These are phyloP conservation scores for Pythium coloratum DNA, from an alignment of 352 stramenopile genomes.

Conservation along the genomic window DNA sequence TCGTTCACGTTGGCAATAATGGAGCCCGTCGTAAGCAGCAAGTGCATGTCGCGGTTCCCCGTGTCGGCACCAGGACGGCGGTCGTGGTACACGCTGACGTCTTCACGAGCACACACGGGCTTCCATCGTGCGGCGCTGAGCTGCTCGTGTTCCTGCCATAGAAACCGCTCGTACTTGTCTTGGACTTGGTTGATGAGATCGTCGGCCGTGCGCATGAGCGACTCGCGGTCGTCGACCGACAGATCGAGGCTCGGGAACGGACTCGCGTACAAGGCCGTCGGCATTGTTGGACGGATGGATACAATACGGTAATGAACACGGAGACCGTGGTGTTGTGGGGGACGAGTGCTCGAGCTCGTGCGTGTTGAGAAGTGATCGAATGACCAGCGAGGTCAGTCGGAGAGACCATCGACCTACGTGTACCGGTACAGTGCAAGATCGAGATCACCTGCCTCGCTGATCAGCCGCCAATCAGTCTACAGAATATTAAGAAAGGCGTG, in stretches of 20 bases:
- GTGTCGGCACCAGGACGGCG: conserved; percentile 29
- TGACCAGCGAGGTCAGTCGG: no score
- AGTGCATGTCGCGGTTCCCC: conserved; percentile 8
- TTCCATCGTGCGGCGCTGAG: conserved; percentile 43
- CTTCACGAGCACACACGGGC: conserved; percentile 39
- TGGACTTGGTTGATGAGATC: conserved; percentile 46
- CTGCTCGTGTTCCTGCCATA: conserved; percentile 33
- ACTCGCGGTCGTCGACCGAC: conserved; percentile 39
- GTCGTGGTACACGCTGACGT: conserved; percentile 46
- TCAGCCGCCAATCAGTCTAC: no score
- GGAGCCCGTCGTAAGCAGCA: conserved; percentile 31
- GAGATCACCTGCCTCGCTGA: no score
- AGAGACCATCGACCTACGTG: no score
- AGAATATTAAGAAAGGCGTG: no score
- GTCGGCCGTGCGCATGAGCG: conserved; percentile 42
- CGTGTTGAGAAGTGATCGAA: no score
- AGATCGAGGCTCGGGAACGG: conserved; percentile 50
- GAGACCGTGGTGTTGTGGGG: no score
- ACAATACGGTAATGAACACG: no score
- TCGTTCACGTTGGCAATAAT: conserved; percentile 52
- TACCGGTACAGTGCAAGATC: no score
- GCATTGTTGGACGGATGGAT: neutral
- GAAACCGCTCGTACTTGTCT: conserved; percentile 43
- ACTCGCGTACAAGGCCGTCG: conserved; percentile 32
- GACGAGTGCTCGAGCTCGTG: no score